Conservation (phyloP, 441 rosid genomes). For the Populus hybrid region DNA sequence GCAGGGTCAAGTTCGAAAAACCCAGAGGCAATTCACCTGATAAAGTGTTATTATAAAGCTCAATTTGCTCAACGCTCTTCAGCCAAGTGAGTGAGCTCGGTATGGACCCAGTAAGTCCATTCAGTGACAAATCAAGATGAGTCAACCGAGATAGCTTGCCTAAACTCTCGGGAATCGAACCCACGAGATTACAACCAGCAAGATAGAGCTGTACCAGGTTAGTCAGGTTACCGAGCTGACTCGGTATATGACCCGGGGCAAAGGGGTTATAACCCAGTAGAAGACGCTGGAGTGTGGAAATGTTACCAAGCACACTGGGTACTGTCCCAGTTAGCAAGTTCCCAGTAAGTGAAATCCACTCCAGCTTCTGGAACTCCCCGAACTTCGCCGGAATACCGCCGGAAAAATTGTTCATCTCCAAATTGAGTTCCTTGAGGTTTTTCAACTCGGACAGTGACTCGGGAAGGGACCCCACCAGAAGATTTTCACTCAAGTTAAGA, state of each 20-base stretch:
- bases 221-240: conserved; percentile 66
- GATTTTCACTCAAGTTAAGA: conserved; percentile 59
- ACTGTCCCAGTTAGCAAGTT: conserved; percentile 20
- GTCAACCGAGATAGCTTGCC: conserved; percentile 51
- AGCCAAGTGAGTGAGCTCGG: conserved; percentile 64
- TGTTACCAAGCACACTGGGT: conserved; percentile 60
- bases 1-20: conserved; percentile 46
- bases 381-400: conserved; percentile 74
- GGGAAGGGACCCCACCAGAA: conserved; percentile 62
- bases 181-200: conserved; percentile 55
- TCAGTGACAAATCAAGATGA: conserved; percentile 76
- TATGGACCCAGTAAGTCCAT: conserved; percentile 55
- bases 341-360: not conserved
- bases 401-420: conserved; percentile 70
- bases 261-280: conserved; percentile 78
- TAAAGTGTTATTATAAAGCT: conserved; percentile 79
- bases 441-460: conserved; percentile 50
- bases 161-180: conserved; percentile 67
- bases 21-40: conserved; percentile 62
- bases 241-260: conserved; percentile 56
- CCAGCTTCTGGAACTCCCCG: conserved; percentile 40
- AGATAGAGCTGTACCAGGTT: conserved; percentile 73
- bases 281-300: conserved; percentile 50
- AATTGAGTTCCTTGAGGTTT: conserved; percentile 42
- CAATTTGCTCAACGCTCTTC: conserved; percentile 65